phyloP scores from a whole-genome alignment of 495 filamentous ascomycete species.

The Talaromyces liani region DNA sequence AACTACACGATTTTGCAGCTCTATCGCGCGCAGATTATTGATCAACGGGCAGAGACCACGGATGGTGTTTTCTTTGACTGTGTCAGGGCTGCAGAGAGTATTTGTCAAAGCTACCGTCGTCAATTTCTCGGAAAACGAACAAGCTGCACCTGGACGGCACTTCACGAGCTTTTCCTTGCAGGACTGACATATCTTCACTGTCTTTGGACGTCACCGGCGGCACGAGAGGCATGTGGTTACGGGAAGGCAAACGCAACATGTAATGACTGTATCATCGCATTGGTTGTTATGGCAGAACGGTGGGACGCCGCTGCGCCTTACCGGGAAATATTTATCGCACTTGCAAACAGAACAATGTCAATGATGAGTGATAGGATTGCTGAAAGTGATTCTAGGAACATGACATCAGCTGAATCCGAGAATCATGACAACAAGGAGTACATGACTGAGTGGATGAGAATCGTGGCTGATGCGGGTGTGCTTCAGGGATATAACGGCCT shows the following conservation, averaged over 20 bases:
- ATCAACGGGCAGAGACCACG: not conserved
- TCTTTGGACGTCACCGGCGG: constrained; percentile 10
- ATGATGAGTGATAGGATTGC: not conserved
- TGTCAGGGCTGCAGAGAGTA: constrained; percentile 1
- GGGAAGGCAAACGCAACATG: constrained; percentile 10
- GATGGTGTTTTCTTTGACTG: constrained; percentile 7
- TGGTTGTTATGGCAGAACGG: constrained; percentile 14
- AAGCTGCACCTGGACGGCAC: constrained; percentile 9
- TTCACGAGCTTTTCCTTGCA: constrained; percentile 15
- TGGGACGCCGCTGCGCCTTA: constrained; percentile 12
- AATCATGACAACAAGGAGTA: not conserved
- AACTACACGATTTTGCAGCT: constrained; percentile 6
- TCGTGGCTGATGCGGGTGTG: not conserved
- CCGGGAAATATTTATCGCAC: constrained; percentile 11
- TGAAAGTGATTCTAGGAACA: not conserved
- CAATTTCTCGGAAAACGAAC: constrained; percentile 7
- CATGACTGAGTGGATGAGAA: not conserved
- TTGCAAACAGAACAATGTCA: not conserved
- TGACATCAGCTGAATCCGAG: not conserved
- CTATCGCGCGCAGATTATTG: constrained; percentile 7
- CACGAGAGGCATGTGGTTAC: not conserved
- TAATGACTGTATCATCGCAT: constrained; percentile 11
- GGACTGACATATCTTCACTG: constrained; percentile 17
- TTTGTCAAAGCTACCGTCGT: constrained; percentile 13
- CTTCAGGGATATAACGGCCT: not conserved